phyloP scores from a whole-genome alignment of 2,329 filamentous ascomycete genomes.

The Dactylellina parvicollis region DNA sequence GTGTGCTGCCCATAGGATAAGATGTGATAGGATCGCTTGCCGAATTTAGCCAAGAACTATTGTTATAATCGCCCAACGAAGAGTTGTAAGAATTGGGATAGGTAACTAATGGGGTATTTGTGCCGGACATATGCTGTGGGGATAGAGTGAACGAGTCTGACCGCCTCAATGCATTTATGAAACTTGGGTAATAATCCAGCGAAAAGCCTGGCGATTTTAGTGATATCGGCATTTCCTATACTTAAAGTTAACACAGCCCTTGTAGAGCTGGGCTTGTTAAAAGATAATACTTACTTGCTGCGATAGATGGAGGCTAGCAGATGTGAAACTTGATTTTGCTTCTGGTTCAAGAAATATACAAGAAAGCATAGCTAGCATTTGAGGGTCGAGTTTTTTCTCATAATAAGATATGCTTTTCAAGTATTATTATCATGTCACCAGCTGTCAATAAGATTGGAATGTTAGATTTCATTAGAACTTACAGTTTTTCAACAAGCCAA shows the following conservation, averaged over 20 bases:
- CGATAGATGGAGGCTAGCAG: slow-evolving; percentile 68
- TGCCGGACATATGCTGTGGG: slow-evolving; percentile 60
- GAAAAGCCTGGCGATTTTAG: slow-evolving; percentile 75
- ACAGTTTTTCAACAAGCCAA: slow-evolving; percentile 70
- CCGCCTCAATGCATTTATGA: slow-evolving; percentile 69
- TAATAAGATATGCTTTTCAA: slow-evolving; percentile 69
- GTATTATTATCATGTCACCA: too few relatives aligned
- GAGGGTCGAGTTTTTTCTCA: slow-evolving; percentile 71
- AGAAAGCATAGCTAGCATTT: slow-evolving; percentile 77
- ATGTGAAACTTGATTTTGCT: slow-evolving; percentile 68
- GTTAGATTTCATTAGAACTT: slow-evolving; percentile 5
- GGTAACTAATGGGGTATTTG: slow-evolving; percentile 62
- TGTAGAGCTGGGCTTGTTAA: neutral
- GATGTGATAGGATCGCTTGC: slow-evolving; percentile 64
- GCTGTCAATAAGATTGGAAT: too few relatives aligned
- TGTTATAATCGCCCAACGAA: slow-evolving; percentile 35
- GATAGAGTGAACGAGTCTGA: slow-evolving; percentile 68
- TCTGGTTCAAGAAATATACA: slow-evolving; percentile 74
- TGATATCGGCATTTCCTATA: slow-evolving; percentile 70
- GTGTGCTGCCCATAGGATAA: slow-evolving; percentile 58
- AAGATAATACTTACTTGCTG: slow-evolving; percentile 60
- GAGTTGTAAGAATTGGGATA: slow-evolving; percentile 57
- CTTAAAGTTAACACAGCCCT: neutral
- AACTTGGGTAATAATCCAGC: slow-evolving; percentile 72
- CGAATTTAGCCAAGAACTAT: slow-evolving; percentile 52